A percentile compares a stretch with the other conserved stretches of the same genome.
These are phyloP conservation scores for Apostasia shenzhenica DNA, from an alignment of 106 monocot species.

Conservation along the genomic window DNA sequence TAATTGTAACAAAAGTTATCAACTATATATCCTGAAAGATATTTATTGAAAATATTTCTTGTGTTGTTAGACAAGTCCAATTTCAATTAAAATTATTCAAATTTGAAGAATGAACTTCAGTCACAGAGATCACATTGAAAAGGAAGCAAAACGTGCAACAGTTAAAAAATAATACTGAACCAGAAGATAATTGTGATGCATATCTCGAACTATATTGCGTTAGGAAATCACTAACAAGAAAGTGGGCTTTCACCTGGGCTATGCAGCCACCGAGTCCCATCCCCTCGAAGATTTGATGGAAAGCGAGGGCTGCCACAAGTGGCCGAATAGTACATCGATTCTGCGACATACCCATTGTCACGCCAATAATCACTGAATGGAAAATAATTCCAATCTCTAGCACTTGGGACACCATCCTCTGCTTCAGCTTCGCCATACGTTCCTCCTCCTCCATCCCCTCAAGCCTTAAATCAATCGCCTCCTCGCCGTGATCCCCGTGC, in stretches of 20 bases:
- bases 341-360: constrained; percentile 95
- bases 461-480: constrained; percentile 9
- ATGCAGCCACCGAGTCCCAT: constrained; percentile 98
- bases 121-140: neutral
- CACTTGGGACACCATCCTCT: constrained; percentile 92
- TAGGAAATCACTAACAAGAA: neutral
- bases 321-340: constrained; percentile 79
- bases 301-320: constrained; percentile 74
- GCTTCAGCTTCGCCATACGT: constrained; percentile 61
- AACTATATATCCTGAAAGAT: too few relatives aligned
- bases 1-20: too few relatives aligned
- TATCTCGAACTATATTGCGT: neutral
- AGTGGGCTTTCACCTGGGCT: constrained; percentile 58
- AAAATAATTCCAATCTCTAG: constrained; percentile 93
- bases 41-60: too few relatives aligned
- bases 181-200: neutral
- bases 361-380: constrained; percentile 92
- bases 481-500: constrained; percentile 17
- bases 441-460: constrained; percentile 42
- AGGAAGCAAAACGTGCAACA: neutral
- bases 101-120: neutral
- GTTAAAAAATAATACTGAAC: neutral
- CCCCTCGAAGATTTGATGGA: constrained; percentile 93
- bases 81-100: neutral
- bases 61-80: neutral